These are phyloP conservation scores for Saccharum hybrid DNA, from an alignment of 202 grass and related monocot species.

Conservation along the genomic window DNA sequence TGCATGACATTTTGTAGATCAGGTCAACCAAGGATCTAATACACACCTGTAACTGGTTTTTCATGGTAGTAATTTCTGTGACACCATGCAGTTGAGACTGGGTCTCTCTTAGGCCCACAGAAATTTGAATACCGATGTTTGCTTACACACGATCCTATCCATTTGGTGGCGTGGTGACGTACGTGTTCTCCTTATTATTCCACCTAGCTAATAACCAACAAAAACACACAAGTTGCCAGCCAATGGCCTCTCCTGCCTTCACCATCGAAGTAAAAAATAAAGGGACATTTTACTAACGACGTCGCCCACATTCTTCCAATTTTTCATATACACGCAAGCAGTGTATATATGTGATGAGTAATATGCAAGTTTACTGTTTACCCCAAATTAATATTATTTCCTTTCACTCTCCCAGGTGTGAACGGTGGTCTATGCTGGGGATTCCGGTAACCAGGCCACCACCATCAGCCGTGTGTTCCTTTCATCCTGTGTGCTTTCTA, in stretches of 20 bases:
- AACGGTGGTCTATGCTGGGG: constrained; percentile 18
- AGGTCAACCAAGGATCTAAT: not conserved
- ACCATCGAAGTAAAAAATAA: not conserved
- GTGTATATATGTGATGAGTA: not conserved
- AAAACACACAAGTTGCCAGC: too few species aligned
- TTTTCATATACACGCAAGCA: not conserved
- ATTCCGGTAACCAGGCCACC: constrained; percentile 30
- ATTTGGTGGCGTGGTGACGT: not conserved
- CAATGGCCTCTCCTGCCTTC: not conserved
- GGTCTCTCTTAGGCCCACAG: constrained; percentile 26
- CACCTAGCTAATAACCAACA: not conserved
- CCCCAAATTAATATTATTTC: too few species aligned
- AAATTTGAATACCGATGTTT: constrained; percentile 27
- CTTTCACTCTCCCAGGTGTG: constrained; percentile 40
- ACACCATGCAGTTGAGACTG: not conserved
- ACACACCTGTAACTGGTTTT: not conserved
- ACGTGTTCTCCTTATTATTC: not conserved
- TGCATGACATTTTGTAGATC: not conserved
- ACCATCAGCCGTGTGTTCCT: constrained; percentile 5
- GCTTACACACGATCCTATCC: constrained; percentile 46
- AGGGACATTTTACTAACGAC: not conserved
- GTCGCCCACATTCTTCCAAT: too few species aligned
- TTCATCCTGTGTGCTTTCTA: constrained; percentile 43
- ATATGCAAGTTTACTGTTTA: not conserved
- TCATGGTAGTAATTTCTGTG: constrained; percentile 16